Conservation (phyloP, 2,329 filamentous ascomycete genomes). For the Pseudogymnoascus sp. region DNA sequence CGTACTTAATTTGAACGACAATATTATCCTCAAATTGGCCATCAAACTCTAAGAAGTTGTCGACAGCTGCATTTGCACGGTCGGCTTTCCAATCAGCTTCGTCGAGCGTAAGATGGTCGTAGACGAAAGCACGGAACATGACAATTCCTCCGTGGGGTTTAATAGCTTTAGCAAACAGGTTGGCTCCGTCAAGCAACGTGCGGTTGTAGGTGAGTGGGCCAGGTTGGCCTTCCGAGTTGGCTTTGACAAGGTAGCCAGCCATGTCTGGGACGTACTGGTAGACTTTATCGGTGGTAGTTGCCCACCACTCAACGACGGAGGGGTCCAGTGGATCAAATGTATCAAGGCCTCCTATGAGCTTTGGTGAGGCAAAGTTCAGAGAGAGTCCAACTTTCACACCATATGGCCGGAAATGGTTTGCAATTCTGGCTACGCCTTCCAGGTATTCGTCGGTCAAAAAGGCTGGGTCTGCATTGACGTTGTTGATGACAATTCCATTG, state of each 20-base stretch:
- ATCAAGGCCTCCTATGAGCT: slow-evolving; percentile 42
- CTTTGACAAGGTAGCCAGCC: slow-evolving; percentile 62
- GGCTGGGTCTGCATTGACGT: slow-evolving; percentile 59
- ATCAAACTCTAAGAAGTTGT: slow-evolving; percentile 58
- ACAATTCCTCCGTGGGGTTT: slow-evolving; percentile 52
- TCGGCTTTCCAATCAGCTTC: slow-evolving; percentile 56
- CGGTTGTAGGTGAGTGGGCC: slow-evolving; percentile 62
- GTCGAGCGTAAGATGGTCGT: slow-evolving; percentile 45
- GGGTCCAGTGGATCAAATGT: slow-evolving; percentile 59
- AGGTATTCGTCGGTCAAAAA: slow-evolving; percentile 49
- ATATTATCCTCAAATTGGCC: slow-evolving; percentile 61
- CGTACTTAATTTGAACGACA: slow-evolving; percentile 65
- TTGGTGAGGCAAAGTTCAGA: slow-evolving; percentile 59
- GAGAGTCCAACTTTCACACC: slow-evolving; percentile 58
- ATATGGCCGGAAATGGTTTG: slow-evolving; percentile 57
- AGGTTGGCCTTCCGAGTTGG: slow-evolving; percentile 63
- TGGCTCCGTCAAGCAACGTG: slow-evolving; percentile 58
- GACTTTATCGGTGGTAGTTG: slow-evolving; percentile 47
- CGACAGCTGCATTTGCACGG: slow-evolving; percentile 59
- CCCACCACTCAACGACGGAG: slow-evolving; percentile 54
- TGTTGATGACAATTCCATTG: slow-evolving; percentile 61
- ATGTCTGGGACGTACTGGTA: slow-evolving; percentile 57
- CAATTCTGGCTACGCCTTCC: slow-evolving; percentile 51
- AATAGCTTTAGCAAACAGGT: slow-evolving; percentile 54
- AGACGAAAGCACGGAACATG: slow-evolving; percentile 67